Base-by-base conservation (phyloP, 306 rosid species). In the Begonia fuchsioides region DNA sequence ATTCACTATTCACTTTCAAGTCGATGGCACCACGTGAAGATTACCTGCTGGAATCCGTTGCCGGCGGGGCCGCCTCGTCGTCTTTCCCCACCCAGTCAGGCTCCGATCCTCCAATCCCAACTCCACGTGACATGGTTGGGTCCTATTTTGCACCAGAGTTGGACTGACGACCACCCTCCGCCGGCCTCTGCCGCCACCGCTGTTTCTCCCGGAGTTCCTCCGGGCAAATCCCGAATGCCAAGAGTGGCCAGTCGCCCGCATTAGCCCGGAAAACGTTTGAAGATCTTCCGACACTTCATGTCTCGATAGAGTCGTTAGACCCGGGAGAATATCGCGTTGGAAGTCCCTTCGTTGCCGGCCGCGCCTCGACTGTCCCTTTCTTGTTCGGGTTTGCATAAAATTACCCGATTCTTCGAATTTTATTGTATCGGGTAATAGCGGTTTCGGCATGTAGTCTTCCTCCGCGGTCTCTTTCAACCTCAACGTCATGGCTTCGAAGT, bases 231-330 rank as follows among this genome's bases (percentile, higher is more conserved):
- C 93, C 0, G 88, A 76, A 60, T 79, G 69, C 97, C 95, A 90
- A 6, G 80, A 56, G 63, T 85, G 83, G 44, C 95, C 95, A 8
- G 79, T 79, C 47, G 95, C 82, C 68, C 76, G 74, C 95, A 85
- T 90, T 63, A 90, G 69, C 58, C 95, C 95, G 48, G 90, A 93
- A 63, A 90, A 90, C 51, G 79, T 82, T 68, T 90, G 98, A 63
- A 90, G 81, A 77, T 90, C 98, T 69, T 90, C 98, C 6, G 95
- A 85, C 46, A 90, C 98, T 75, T 90, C 95, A 26, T 85, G 90
- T 79, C 98, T 81, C 12, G 95, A 85, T 52, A 90, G 62, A 55
- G 98, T 77, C 10, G 75, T 51, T 17, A 90, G 92, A 48, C 95
- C 87, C 0, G 98, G 98, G 59, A 90, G 95, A 63, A 90, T 85